Conservation (phyloP, 2,329 filamentous ascomycete species). For the Pyrenophora tritici-repentis region DNA sequence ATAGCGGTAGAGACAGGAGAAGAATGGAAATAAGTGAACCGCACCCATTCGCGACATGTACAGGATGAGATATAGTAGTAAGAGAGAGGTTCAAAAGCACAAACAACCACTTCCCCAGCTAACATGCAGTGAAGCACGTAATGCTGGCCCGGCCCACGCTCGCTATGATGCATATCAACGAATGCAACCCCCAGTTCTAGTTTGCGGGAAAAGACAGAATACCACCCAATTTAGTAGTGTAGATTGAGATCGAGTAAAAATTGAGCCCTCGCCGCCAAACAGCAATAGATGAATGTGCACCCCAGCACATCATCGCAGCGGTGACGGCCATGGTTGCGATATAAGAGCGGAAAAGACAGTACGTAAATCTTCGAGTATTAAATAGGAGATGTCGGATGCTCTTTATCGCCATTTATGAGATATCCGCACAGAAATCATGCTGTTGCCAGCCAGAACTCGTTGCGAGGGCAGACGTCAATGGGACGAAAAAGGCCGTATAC, state of each 20-base stretch:
- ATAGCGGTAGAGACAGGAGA: slow-evolving; percentile 18
- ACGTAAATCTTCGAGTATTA: slow-evolving; percentile 11
- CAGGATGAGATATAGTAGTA: slow-evolving; percentile 16
- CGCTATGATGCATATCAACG: slow-evolving; percentile 31
- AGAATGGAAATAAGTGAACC: slow-evolving; percentile 10
- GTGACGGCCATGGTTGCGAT: slow-evolving; percentile 4
- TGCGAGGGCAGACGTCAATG: slow-evolving; percentile 19
- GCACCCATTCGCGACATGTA: slow-evolving; percentile 17
- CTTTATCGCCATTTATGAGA: slow-evolving; percentile 29
- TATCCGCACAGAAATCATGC: slow-evolving; percentile 30
- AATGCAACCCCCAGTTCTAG: slow-evolving; percentile 35
- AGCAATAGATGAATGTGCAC: slow-evolving; percentile 10
- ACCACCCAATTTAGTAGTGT: slow-evolving; percentile 30
- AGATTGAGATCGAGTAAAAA: slow-evolving; percentile 16
- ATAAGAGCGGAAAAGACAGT: slow-evolving; percentile 10
- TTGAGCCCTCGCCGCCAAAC: slow-evolving; percentile 28
- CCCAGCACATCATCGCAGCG: neutral
- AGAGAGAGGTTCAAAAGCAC: slow-evolving; percentile 23
- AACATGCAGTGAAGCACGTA: slow-evolving; percentile 29
- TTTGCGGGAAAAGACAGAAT: slow-evolving; percentile 30
- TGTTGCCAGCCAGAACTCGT: slow-evolving; percentile 23
- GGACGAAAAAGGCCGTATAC: slow-evolving; percentile 26
- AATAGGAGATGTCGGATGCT: slow-evolving; percentile 20
- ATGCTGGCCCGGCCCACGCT: slow-evolving; percentile 28
- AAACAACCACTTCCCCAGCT: slow-evolving; percentile 32